Base-by-base conservation (phyloP, 768 basidiomycete species). In the Sarcodon aspratus region DNA sequence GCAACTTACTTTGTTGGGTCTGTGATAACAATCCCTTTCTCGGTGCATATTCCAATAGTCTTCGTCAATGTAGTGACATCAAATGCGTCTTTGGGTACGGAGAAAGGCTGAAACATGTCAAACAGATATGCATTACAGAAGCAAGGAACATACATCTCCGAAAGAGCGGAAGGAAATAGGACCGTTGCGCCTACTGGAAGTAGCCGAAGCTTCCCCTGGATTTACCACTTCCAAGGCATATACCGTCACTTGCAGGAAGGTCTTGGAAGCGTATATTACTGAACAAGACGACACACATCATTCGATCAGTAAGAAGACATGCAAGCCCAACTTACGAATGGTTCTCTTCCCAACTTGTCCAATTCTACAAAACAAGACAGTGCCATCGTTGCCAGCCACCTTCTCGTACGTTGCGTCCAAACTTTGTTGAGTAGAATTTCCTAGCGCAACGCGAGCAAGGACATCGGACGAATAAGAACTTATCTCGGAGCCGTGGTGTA, bases 211-310 rank as follows among this genome's bases (percentile, higher is more conserved):
- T 65, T 56, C 15, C 61, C 45, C 59, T 7, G 66, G 60, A 50
- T 69, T 64, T 38, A 74, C 62, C 3, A 73, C 75, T 61, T 90
- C 84, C 12, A 87, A 52, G 9, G 75, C 69, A 52, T 84, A 72
- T 31, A 91, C 55, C 3, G 75, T 77, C 3, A 73, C 63, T 50
- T 84, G 76, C 37, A 86, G 61, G 37, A 80, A 66, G 50, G 71
- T 71, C 66, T 82, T 87, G 50, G 68, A 73, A 7, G 79, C 76
- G 60, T 79, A 88, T 11, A 88, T 69, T 44, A 90, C 89, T 90
- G 50, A 27, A 12, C 37, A 54, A 50, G 11, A 18, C 13, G 47
- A 27, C 9, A 9, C 48, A 11, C 44, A 44, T 15, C 15, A 6
- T 47, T 44, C 51, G 33, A 31, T 18, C 33, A n/a, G 7, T 15